Evolutionary conservation across 2,329 filamentous ascomycete genomes (phyloP).

Genomic region (Hypoxylon sp.): DNA sequence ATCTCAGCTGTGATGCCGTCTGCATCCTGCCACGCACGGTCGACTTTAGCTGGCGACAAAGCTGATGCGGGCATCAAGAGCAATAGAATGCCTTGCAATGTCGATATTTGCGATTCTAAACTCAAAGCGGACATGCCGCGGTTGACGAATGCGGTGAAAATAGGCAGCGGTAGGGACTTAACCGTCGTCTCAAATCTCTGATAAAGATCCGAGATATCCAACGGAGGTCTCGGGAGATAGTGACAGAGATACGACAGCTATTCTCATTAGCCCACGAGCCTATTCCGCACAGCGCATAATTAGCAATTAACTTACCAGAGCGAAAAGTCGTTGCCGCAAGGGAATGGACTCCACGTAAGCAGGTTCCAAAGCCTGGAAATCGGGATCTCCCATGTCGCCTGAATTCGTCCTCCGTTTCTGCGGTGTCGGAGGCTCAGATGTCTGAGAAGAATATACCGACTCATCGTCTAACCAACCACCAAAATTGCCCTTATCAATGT

Average conservation of each 20-base stretch:
- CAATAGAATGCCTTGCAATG: constrained; percentile 63
- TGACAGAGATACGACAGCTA: constrained; percentile 63
- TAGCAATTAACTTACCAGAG: constrained; percentile 60
- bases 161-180: constrained; percentile 69
- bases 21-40: constrained; percentile 56
- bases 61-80: constrained; percentile 61
- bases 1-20: constrained; percentile 63
- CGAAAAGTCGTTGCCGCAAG: constrained; percentile 75
- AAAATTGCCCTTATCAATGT: constrained; percentile 72
- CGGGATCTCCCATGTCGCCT: constrained; percentile 50
- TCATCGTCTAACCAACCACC: constrained; percentile 74
- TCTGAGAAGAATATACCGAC: constrained; percentile 60
- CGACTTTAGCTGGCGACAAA: constrained; percentile 60
- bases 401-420: constrained; percentile 56
- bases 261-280: constrained; percentile 41
- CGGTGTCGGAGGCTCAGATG: constrained; percentile 64
- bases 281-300: neutral
- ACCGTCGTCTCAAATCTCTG: constrained; percentile 71
- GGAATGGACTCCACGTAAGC: constrained; percentile 68
- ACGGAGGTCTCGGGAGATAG: constrained; percentile 61
- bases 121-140: constrained; percentile 58
- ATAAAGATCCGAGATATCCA: constrained; percentile 69
- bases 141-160: constrained; percentile 71
- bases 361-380: constrained; percentile 59
- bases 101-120: constrained; percentile 59